Conservation (phyloP, 2,329 filamentous ascomycete species). For the Hypoxylon sp. region DNA sequence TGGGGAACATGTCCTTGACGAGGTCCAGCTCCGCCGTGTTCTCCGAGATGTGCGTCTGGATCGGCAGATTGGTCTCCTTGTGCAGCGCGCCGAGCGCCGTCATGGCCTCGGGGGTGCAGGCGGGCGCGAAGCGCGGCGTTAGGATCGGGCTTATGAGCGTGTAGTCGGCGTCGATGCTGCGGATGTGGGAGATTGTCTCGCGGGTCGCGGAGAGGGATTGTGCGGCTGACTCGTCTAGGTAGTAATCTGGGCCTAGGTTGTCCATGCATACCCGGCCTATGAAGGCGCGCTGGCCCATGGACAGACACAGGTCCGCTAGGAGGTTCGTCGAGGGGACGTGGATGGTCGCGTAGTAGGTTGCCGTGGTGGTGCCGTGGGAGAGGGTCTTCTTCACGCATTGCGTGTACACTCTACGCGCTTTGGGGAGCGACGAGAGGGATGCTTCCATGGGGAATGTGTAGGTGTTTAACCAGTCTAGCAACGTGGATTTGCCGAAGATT, state of each 20-base stretch:
- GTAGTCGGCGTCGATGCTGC: slow-evolving; percentile 69
- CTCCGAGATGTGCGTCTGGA: slow-evolving; percentile 92
- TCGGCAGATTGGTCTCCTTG: slow-evolving; percentile 66
- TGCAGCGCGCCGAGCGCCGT: slow-evolving; percentile 70
- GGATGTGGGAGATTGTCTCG: slow-evolving; percentile 71
- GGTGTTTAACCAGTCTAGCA: slow-evolving; percentile 90
- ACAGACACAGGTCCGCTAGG: slow-evolving; percentile 83
- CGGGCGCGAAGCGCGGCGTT: slow-evolving; percentile 75
- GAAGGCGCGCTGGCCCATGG: slow-evolving; percentile 84
- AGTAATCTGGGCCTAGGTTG: slow-evolving; percentile 75
- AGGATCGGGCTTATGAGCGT: slow-evolving; percentile 79
- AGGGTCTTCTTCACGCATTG: slow-evolving; percentile 83
- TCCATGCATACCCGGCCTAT: slow-evolving; percentile 98
- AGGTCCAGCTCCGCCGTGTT: slow-evolving; percentile 78
- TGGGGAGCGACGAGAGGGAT: slow-evolving; percentile 69
- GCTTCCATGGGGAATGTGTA: slow-evolving; percentile 96
- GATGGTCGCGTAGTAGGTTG: slow-evolving; percentile 93
- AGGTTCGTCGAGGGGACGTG: slow-evolving; percentile 90
- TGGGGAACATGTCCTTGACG: slow-evolving; percentile 75
- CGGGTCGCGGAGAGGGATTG: slow-evolving; percentile 64
- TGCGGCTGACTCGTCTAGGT: slow-evolving; percentile 75
- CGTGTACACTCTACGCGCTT: slow-evolving; percentile 76
- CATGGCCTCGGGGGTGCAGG: slow-evolving; percentile 69
- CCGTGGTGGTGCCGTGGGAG: slow-evolving; percentile 89
- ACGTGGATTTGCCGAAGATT: slow-evolving; percentile 91